Conservation (phyloP, 2,329 filamentous ascomycete species). For the Ceratocystis lukuohia region DNA sequence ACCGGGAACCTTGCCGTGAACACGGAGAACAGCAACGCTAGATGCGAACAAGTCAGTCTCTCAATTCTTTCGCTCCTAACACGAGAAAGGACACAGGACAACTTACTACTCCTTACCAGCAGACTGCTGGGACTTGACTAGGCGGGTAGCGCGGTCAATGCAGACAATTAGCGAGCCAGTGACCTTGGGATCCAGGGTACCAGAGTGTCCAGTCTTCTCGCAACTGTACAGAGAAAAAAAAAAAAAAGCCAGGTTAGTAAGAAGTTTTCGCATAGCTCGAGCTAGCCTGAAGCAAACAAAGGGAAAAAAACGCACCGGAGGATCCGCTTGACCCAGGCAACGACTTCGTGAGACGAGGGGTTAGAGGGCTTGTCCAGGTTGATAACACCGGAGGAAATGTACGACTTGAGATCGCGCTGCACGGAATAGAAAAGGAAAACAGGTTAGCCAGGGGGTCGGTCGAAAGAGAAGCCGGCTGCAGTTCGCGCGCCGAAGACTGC, state of each 20-base stretch:
- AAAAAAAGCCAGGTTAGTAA: conserved; percentile 3
- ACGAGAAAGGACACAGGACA: not conserved
- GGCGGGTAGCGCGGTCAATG: conserved; percentile 89
- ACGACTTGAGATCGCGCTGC: conserved; percentile 80
- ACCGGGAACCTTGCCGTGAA: conserved; percentile 90
- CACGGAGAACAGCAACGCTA: conserved; percentile 71
- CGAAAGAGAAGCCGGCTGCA: no score
- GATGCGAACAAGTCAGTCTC: not conserved
- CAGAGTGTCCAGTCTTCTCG: conserved; percentile 96
- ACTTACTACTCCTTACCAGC: conserved; percentile 84
- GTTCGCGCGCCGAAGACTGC: not conserved
- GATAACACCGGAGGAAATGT: conserved; percentile 94
- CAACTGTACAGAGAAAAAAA: conserved; percentile 24
- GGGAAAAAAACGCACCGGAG: conserved; percentile 51
- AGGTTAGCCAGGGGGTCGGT: not conserved
- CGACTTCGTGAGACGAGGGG: conserved; percentile 95
- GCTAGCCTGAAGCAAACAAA: not conserved
- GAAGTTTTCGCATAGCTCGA: not conserved
- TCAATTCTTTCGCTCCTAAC: not conserved
- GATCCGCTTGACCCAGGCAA: conserved; percentile 98
- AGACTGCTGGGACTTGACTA: conserved; percentile 97
- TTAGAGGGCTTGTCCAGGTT: conserved; percentile 82
- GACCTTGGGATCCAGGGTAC: conserved; percentile 95
- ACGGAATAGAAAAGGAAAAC: not conserved
- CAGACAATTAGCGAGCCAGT: conserved; percentile 91